Base-by-base conservation (phyloP, 371 early-diverging fungal species). In the Chytridium lagenaria region DNA sequence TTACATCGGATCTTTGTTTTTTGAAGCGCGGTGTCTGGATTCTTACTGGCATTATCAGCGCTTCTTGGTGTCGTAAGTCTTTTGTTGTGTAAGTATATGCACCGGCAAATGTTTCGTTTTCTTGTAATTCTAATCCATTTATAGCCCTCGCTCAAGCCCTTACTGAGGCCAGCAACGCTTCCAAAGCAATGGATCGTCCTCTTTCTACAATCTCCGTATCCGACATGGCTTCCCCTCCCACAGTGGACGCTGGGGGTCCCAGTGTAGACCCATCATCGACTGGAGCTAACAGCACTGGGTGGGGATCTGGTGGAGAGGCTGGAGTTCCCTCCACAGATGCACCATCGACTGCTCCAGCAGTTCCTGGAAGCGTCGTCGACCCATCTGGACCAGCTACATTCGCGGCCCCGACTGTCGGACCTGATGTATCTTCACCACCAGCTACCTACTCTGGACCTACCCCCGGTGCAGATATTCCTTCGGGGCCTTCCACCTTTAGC, bases 51-150 rank as follows among this genome's bases (percentile, higher is more conserved):
- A 3, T 3, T 59, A 3, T 38, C 59, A 2, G 36, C 70, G 26
- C 15, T 69, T 26, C 22, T 69, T 1, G 70, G 70, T 23, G 31
- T 28, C 22, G 5, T 69, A 1, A 59, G 38, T 40, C 22, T 69
- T 1, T 28, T 69, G 16, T 2, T 34, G 7, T 36, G 70, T 69
- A 59, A 69, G 70, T 69, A 19, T 23, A 15, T 19, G 30, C 10
- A 7, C 26, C 57, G n/a, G n/a, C n/a, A n/a, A n/a, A n/a, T n/a
- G n/a, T n/a, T n/a, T n/a, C n/a, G n/a, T n/a, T n/a, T n/a, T n/a
- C n/a, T n/a, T n/a, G n/a, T 16, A 26, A 7, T 55, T 55, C 57
- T 26, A 55, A 55, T 23, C 22, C 44, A 44, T 12, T 44, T 12
- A 44, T 44, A 55, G 57, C 26, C 26, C 22, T 30, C 10, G 57